Evolutionary conservation across 2,329 filamentous ascomycete genomes (phyloP), one percentile per base, ranked within the genome.

Genomic region (Aurifilum marmelostoma): DNA sequence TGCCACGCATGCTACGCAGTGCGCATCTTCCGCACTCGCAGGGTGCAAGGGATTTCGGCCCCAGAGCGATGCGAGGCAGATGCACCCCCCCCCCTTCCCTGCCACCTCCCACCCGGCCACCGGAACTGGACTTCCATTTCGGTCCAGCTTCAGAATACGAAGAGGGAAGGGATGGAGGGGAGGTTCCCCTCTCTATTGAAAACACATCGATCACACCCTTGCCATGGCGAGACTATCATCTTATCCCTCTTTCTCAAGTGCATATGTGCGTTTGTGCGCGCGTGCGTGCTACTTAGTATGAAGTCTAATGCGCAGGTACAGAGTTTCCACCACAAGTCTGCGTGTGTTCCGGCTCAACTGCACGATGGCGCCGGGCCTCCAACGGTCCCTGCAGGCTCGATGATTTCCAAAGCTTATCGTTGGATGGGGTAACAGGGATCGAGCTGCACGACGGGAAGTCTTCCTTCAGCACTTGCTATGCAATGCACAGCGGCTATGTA

Each of bases 401-500:
- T 16, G 4, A 56, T 18, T 29, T 56, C 52, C 32, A 68, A 65
- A 66, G 62, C 70, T 67, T 63, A 59, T 66, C 61, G 66, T 32
- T n/a, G 52, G 65, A 64, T 67, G 63, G 41, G 61, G 62, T 37
- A 61, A 58, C 68, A 71, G 65, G 70, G 70, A 63, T 71, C 50
- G 39, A 62, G 34, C 63, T 65, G 63, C 32, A 37, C n/a, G 43
- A 50, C 62, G 62, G 68, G 59, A 43, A 43, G 52, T 69, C 61
- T 71, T 61, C 41, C 56, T 60, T 70, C 61, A 72, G 69, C 68
- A 72, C 71, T 71, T 69, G 71, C 71, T 27, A 73, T 72, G 72
- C 75, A 71, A 76, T 77, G 76, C 76, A 77, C 73, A 74, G 76
- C 76, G 76, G 76, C 75, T 77, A 77, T 75, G 74, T 77, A 75